phyloP scores from a whole-genome alignment of 371 early-diverging fungal species.

The Syncephalis fuscata region DNA sequence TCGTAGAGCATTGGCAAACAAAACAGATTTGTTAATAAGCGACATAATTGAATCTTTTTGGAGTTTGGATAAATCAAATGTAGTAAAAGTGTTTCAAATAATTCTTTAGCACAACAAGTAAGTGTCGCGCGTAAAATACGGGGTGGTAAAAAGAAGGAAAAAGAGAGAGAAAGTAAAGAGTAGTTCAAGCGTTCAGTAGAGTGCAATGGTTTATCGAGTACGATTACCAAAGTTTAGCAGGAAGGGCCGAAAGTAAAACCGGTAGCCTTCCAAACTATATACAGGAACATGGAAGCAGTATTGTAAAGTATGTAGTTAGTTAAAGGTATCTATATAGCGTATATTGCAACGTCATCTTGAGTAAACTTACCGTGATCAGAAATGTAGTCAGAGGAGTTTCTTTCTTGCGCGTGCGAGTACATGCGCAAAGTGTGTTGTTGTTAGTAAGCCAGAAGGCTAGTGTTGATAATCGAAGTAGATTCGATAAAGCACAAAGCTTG shows the following conservation, averaged over 20 bases:
- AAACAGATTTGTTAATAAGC: too few species aligned
- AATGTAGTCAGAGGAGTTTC: constrained; percentile 67
- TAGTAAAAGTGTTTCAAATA: too few species aligned
- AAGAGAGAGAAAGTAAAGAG: neutral
- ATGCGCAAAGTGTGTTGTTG: constrained; percentile 12
- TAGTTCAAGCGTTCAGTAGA: neutral
- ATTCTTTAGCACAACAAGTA: too few species aligned
- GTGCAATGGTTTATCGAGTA: constrained; percentile 6
- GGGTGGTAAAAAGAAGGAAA: neutral
- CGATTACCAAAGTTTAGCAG: too few species aligned
- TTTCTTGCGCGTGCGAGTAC: constrained; percentile 69
- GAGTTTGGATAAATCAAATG: too few species aligned
- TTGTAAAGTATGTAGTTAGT: too few species aligned
- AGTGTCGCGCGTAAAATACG: too few species aligned
- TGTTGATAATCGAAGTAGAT: too few species aligned
- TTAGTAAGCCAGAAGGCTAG: neutral
- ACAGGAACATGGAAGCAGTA: neutral
- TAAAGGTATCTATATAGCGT: neutral
- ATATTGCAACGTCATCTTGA: neutral
- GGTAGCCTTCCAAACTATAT: constrained; percentile 28
- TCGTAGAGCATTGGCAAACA: too few species aligned
- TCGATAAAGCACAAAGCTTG: too few species aligned
- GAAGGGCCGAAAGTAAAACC: too few species aligned
- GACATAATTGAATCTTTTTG: too few species aligned
- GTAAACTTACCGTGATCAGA: constrained; percentile 49